Evolutionary conservation across 805 yeast genomes (phyloP), one percentile per base, ranked within the genome.

Genomic region (Teunomyces stri): DNA sequence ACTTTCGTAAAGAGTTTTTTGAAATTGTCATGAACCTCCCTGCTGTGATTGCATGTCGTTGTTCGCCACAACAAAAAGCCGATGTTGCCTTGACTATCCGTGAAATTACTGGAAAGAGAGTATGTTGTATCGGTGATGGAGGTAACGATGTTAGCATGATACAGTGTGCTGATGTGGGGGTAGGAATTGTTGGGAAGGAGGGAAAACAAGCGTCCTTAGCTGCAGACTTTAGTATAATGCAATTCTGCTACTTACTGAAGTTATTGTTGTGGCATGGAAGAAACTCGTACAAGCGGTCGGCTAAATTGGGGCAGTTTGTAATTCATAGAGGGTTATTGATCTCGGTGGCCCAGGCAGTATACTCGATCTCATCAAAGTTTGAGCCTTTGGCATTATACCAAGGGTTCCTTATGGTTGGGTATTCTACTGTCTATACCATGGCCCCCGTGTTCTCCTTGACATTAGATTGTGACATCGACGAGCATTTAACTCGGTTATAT

Each of bases 71-170:
- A 66, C 99, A 94, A 60, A 94, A 94, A 64, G 98, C 98, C 0
- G 98, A 94, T 62, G 87, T 95, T 46, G 97, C 98, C 0, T 57
- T 80, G 21, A 71, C 85, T 53, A 94, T 94, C 53, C 79, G 91
- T 58, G 80, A 79, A 49, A 69, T 80, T 27, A 94, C 98, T 0
- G 88, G 89, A 4, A 89, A 88, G 60, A 74, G 99, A 44, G 97
- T 92, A 2, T 92, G 98, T 55, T 94, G 98, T 61, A 95, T 94
- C 55, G 99, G 99, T 47, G 99, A 94, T 67, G 99, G 99, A 59
- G 99, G 99, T 58, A 94, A 94, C 60, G 99, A 94, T 68, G 99
- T 94, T 29, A 87, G 96, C 57, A 94, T 94, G 99, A 94, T 94
- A 55, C 99, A 94, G 68, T 86, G 95, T 55, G 99, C 99, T 0